phyloP scores from a whole-genome alignment of 108 stramenopile species.

The Nitzschia sp. region DNA sequence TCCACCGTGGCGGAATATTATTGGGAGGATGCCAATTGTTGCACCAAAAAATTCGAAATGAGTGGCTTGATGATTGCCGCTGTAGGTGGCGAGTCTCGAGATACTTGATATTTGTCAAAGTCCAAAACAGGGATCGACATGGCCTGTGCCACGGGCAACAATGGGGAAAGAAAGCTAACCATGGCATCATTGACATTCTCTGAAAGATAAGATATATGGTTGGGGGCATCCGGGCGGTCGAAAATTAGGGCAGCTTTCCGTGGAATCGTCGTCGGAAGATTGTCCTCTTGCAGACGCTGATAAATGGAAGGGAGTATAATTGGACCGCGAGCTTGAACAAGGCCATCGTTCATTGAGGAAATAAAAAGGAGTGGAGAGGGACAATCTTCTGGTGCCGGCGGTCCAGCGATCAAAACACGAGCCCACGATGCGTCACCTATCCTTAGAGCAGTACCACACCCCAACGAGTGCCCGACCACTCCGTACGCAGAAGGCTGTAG shows the following conservation, averaged over 20 bases:
- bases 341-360: slow-evolving; percentile 65
- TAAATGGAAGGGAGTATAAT: slow-evolving; percentile 20
- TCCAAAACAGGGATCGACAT: slow-evolving; percentile 70
- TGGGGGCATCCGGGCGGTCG: slow-evolving; percentile 64
- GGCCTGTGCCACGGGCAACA: slow-evolving; percentile 67
- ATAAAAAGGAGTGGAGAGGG: slow-evolving; percentile 39
- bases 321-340: slow-evolving; percentile 31
- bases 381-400: slow-evolving; percentile 8
- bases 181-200: slow-evolving; percentile 74
- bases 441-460: slow-evolving; percentile 62
- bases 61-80: slow-evolving; percentile 59
- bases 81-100: slow-evolving; percentile 51
- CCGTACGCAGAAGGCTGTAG: slow-evolving; percentile 47
- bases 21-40: slow-evolving; percentile 34
- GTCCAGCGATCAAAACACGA: slow-evolving; percentile 68
- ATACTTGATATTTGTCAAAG: slow-evolving; percentile 69
- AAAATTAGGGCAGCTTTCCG: slow-evolving; percentile 48
- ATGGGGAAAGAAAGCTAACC: slow-evolving; percentile 71
- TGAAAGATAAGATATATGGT: slow-evolving; percentile 78
- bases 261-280: slow-evolving; percentile 32
- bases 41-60: slow-evolving; percentile 53
- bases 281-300: slow-evolving; percentile 26
- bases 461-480: slow-evolving; percentile 76
- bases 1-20: too few species aligned
- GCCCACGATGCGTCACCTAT: slow-evolving; percentile 75